phyloP scores from a whole-genome alignment of 169 alveolate genomes.

The Plasmodium knowlesi region DNA sequence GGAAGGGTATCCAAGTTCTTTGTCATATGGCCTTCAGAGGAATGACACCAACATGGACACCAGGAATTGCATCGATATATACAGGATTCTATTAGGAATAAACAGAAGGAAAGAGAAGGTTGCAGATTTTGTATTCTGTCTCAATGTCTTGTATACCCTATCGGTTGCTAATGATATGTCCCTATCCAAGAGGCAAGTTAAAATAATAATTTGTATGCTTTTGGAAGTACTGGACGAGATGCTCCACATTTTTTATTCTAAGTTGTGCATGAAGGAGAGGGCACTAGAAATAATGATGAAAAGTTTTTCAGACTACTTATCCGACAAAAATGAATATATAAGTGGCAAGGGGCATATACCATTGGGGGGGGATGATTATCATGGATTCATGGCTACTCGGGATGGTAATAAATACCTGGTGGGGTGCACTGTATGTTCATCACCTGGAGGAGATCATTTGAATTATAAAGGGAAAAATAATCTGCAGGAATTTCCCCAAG shows the following conservation, averaged over 20 bases:
- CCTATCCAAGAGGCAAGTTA: conserved; percentile 27
- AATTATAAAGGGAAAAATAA: not conserved
- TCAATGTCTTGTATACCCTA: conserved; percentile 39
- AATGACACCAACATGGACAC: not conserved
- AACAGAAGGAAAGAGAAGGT: conserved; percentile 57
- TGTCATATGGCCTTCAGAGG: not conserved
- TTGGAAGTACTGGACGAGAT: conserved; percentile 48
- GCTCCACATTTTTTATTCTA: not conserved
- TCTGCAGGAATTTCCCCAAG: not conserved
- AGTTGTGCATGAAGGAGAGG: conserved; percentile 23
- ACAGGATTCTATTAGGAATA: conserved; percentile 40
- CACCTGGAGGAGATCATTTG: not conserved
- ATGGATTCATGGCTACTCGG: not conserved
- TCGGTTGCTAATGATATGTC: conserved; percentile 18
- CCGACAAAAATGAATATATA: not conserved
- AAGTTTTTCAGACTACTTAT: not conserved
- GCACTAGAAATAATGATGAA: conserved; percentile 46
- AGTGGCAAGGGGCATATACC: not conserved
- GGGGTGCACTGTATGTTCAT: not conserved
- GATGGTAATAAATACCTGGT: not conserved
- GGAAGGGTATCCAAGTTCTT: not conserved
- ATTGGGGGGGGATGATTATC: not conserved
- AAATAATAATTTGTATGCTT: conserved; percentile 34
- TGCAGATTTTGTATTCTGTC: conserved; percentile 59
- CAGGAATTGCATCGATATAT: conserved; percentile 44